Base-by-base conservation (phyloP, 2,329 filamentous ascomycete species). In the Penicillium nordicum region DNA sequence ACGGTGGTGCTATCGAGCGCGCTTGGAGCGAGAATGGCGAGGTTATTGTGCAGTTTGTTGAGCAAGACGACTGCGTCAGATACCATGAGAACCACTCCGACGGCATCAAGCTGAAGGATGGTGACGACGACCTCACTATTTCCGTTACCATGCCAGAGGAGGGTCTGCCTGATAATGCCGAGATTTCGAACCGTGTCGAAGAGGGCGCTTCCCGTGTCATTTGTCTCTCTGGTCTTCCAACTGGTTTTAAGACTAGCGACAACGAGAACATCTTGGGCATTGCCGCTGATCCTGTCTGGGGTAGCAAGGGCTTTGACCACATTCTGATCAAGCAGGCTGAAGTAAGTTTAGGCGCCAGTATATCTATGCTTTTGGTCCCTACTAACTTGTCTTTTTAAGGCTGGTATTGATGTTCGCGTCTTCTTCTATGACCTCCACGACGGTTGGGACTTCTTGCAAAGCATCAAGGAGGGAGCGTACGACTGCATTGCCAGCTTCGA, bases 1-100 rank as follows among this genome's bases (percentile, higher is more conserved):
- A 74, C 42, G 75, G 74, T 14, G 76, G 75, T 10, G 55, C 64
- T 11, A 59, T 78, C 18, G 76, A 78, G 57, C 58, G 57, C 25
- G 65, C 76, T 36, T 64, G 58, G 44, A 50, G 69, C 16, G 56
- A 57, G 16, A 18, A 59, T 6, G 64, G 63, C 5, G 64, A 65
- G 37, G 72, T 76, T 4, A 63, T 68, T 16, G 63, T 77, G 6
- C 65, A 70, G 9, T 77, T 78, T 61, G 68, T 69, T 27, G 63
- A 72, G 6, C 64, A 65, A 10, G 67, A 63, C 12, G 69, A 68
- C 14, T 76, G 74, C 59, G 57, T 71, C 48, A 56, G 63, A 4
- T 78, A 74, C 59, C 71, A 69, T 41, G 65, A 72, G 11, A 66
- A 66, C 37, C 70, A 75, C 30, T 64, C 66, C 3, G 73, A 72